phyloP scores from a whole-genome alignment of 2,329 filamentous ascomycete genomes.

The Sporothrix mexicana region DNA sequence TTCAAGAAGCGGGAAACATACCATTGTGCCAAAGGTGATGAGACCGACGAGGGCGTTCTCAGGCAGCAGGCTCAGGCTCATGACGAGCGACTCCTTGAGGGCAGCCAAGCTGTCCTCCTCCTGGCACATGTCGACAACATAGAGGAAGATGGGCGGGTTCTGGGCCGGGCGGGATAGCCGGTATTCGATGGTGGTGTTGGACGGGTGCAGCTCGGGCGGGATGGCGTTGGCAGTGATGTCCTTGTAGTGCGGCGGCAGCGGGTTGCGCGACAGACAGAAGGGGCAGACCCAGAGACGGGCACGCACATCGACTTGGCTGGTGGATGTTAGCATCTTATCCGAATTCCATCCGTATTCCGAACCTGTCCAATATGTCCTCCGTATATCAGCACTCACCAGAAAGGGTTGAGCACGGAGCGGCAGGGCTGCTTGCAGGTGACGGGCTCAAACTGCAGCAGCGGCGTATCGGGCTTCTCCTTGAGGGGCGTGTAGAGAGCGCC shows the following conservation, averaged over 20 bases:
- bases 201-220: constrained; percentile 79
- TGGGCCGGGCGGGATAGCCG: constrained; percentile 79
- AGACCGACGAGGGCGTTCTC: constrained; percentile 82
- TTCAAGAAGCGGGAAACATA: constrained; percentile 47
- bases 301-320: constrained; percentile 80
- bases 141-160: constrained; percentile 84
- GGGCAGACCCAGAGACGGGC: constrained; percentile 88
- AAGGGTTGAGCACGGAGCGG: constrained; percentile 93
- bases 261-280: constrained; percentile 84
- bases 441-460: constrained; percentile 91
- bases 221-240: constrained; percentile 85
- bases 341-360: neutral
- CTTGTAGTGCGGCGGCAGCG: constrained; percentile 84
- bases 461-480: constrained; percentile 91
- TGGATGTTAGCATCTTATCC: constrained; percentile 40
- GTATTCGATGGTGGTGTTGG: constrained; percentile 90
- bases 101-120: constrained; percentile 84
- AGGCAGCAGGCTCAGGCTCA: constrained; percentile 81
- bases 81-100: constrained; percentile 83
- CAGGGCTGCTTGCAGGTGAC: constrained; percentile 97
- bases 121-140: constrained; percentile 87
- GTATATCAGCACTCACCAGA: constrained; percentile 69
- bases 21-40: constrained; percentile 93
- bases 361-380: neutral
- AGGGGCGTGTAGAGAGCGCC: constrained; percentile 93